Evolutionary conservation across 306 rosid species (phyloP), one percentile per base, ranked within the genome.

Genomic region (Malus fusca): DNA sequence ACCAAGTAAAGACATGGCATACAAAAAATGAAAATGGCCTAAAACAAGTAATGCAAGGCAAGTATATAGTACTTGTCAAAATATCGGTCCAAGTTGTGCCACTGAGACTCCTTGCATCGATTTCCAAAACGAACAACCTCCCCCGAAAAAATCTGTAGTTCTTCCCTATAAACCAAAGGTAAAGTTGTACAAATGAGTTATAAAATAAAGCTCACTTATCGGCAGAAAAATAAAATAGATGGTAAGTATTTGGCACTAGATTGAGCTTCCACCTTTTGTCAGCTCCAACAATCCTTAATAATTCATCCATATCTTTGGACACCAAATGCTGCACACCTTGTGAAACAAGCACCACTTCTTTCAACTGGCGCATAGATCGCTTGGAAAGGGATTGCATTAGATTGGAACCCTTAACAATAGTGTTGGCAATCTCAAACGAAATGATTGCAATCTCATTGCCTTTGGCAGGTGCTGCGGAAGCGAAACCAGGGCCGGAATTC

Each of bases 121-220:
- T 92, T 90, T 78, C 97, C 97, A 80, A 92, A 92, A 21, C 97
- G 97, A 73, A 92, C 81, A 78, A 92, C 93, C 83, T 92, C 97
- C 75, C 89, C 92, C 15, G 92, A 77, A 79, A 92, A 92, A 37
- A 92, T 80, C 68, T 87, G 90, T 81, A 90, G 84, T 81, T 88
- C 97, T 73, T 88, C 93, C 83, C 97, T 92, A 78, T 55, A 82
- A 85, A 43, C 62, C 72, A 71, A 23, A 61, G 63, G 62, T 61
- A 15, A 66, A 59, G n/a, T 65, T 62, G 37, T 8, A 14, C 21
- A 55, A 63, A 21, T 4, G 14, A 73, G 15, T 31, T 37, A 71
- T 8, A 42, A 48, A 23, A 33, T 11, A 66, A 80, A 69, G 23
- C 79, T 79, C 61, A 66, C 40, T 74, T 56, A 77, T 30, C 67